Percentiles rank a stretch among this genome's conserved stretches.
These are phyloP conservation scores for Globisporangium acanthophoron DNA, from an alignment of 352 stramenopile genomes.

Conservation along the genomic window DNA sequence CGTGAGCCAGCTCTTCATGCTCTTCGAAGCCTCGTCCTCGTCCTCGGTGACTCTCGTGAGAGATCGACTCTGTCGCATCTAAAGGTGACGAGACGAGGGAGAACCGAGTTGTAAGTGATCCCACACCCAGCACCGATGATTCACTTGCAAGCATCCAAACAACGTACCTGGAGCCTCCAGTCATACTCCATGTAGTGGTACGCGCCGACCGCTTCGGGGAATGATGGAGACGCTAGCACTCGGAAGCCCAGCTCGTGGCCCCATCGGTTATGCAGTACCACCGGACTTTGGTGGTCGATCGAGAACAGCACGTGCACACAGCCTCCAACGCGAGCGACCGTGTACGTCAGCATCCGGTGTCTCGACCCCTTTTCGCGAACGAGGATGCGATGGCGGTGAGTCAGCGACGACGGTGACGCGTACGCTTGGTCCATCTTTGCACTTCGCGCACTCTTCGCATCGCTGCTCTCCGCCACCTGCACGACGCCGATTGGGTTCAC, in stretches of 20 bases:
- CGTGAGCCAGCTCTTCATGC: slow-evolving; percentile 33
- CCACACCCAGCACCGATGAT: neutral
- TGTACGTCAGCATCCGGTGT: slow-evolving; percentile 72
- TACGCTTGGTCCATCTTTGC: slow-evolving; percentile 24
- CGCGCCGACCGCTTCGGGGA: slow-evolving; percentile 45
- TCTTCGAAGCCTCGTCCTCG: neutral
- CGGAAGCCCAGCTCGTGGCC: slow-evolving; percentile 39
- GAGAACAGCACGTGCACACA: slow-evolving; percentile 66
- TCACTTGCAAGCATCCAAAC: neutral
- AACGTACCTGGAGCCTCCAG: slow-evolving; percentile 40
- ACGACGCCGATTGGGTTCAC: slow-evolving; percentile 24
- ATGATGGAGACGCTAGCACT: slow-evolving; percentile 33
- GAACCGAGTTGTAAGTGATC: neutral
- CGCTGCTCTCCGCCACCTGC: slow-evolving; percentile 15
- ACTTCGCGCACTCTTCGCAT: slow-evolving; percentile 10
- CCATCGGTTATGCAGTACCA: slow-evolving; percentile 69
- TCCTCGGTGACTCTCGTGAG: neutral
- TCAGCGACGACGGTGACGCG: slow-evolving; percentile 35
- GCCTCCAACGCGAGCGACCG: slow-evolving; percentile 36
- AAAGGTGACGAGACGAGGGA: neutral
- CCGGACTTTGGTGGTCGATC: slow-evolving; percentile 53
- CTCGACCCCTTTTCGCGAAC: slow-evolving; percentile 38
- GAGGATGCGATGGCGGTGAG: slow-evolving; percentile 44
- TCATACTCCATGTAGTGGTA: slow-evolving; percentile 73
- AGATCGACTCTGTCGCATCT: slow-evolving; percentile 4